Base-by-base conservation (phyloP, 495 filamentous ascomycete genomes). In the Glutinoglossum americanum region DNA sequence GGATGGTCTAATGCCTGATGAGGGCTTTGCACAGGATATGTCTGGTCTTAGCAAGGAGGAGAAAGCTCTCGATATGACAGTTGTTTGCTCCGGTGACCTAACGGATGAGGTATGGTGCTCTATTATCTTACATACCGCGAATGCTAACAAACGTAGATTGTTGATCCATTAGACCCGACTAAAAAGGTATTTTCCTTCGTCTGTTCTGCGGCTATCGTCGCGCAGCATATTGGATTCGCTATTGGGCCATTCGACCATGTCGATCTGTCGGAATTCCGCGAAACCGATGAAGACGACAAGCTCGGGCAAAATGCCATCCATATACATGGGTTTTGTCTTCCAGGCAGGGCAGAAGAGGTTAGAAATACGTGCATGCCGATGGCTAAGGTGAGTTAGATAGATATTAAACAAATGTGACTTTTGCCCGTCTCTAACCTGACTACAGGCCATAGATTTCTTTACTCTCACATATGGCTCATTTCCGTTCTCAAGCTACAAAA, bases 221-320 rank as follows among this genome's bases (percentile, higher is more conserved):
- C 89, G 4, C 83, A 87, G 56, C 88, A 97, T 64, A 80, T 99
- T 62, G 87, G 87, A 1, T 90, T 99, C 66, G 85, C 84, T 11
- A 77, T 96, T 28, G 92, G 93, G 0, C 92, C 93, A 15, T 99
- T 99, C 65, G 88, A 96, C 65, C 82, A 88, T 63, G 78, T 95
- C 53, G 87, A 96, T 64, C 71, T 99, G 9, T 82, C 86, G 8
- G 85, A 92, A 62, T 94, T 85, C 64, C 81, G 93, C 19, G 87
- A 88, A 55, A 85, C 84, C 59, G 85, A 90, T 56, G 85, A 92
- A 55, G 93, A 96, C 62, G 89, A 90, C 63, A 84, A 86, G 61
- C 79, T 97, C 54, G 86, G 86, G 7, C 76, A 79, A 45, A 87
- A 87, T 62, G 87, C 87, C 3, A 77, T 92, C 57, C 85, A 85